Conservation (phyloP, 2,329 filamentous ascomycete species). For the Lachnellula hyalina region DNA sequence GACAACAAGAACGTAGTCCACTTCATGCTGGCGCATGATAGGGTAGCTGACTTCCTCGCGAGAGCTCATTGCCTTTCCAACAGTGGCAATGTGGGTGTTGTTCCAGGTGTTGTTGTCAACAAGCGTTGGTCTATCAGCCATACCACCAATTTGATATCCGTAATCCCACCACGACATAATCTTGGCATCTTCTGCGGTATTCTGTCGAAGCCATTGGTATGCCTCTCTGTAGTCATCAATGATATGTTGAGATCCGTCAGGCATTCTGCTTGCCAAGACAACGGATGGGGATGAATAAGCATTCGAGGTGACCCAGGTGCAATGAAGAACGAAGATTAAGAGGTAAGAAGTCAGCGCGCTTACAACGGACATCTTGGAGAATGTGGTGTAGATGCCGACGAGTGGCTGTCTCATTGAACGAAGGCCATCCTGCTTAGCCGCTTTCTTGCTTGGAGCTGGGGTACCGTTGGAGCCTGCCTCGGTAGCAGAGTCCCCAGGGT, state of each 20-base stretch:
- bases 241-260: slow-evolving; percentile 94
- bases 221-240: slow-evolving; percentile 99
- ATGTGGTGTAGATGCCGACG: slow-evolving; percentile 74
- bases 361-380: slow-evolving; percentile 77
- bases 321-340: slow-evolving; percentile 91
- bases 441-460: slow-evolving; percentile 50
- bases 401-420: slow-evolving; percentile 66
- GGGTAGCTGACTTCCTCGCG: slow-evolving; percentile 97
- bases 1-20: slow-evolving; percentile 96
- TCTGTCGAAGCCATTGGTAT: slow-evolving; percentile 98
- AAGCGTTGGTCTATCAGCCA: slow-evolving; percentile 94
- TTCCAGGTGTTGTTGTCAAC: slow-evolving; percentile 99
- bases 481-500: slow-evolving; percentile 41
- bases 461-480: slow-evolving; percentile 32
- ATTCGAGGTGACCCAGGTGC: slow-evolving; percentile 98
- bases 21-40: slow-evolving; percentile 97
- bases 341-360: slow-evolving; percentile 72
- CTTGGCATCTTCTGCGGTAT: slow-evolving; percentile 91
- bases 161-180: slow-evolving; percentile 99
- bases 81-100: slow-evolving; percentile 98
- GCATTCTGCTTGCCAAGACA: slow-evolving; percentile 84
- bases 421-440: slow-evolving; percentile 50
- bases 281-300: slow-evolving; percentile 98
- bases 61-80: slow-evolving; percentile 98
- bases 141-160: slow-evolving; percentile 98